Percentiles rank a stretch among this genome's conserved stretches.
These are phyloP conservation scores for Fusarium citri DNA, from an alignment of 2,329 filamentous ascomycete species.

Conservation along the genomic window DNA sequence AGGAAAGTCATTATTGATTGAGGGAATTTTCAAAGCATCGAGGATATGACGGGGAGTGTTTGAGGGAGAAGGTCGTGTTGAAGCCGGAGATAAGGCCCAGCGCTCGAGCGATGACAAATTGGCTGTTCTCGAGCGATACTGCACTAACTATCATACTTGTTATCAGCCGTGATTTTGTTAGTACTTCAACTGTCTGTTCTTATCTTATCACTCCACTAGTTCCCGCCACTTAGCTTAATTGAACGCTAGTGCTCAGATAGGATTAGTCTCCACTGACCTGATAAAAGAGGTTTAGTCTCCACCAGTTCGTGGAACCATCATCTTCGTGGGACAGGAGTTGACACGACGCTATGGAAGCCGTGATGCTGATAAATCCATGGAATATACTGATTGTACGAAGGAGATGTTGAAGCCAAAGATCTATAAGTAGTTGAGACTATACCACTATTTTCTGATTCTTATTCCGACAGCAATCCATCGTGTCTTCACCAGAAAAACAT, in stretches of 20 bases:
- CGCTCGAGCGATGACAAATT: neutral
- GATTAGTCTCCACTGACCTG: neutral
- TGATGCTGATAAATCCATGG: neutral
- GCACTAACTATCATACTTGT: neutral
- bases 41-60: too few relatives aligned
- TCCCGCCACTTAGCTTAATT: neutral
- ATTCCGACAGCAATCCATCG: fast-evolving
- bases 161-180: neutral
- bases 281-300: conserved; percentile 11
- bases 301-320: neutral
- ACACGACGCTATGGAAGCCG: fast-evolving
- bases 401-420: fast-evolving
- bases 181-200: fast-evolving
- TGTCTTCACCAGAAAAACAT: fast-evolving
- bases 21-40: neutral
- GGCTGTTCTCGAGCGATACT: neutral
- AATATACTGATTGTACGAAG: fast-evolving
- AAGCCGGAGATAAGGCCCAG: too few relatives aligned
- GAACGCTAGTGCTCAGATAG: fast-evolving
- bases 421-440: neutral
- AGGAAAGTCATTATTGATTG: neutral
- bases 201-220: neutral
- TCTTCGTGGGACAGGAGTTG: neutral
- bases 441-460: fast-evolving
- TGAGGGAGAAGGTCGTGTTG: too few relatives aligned